phyloP scores from a whole-genome alignment of 2,329 filamentous ascomycete genomes.

The Blumeria graminis region DNA sequence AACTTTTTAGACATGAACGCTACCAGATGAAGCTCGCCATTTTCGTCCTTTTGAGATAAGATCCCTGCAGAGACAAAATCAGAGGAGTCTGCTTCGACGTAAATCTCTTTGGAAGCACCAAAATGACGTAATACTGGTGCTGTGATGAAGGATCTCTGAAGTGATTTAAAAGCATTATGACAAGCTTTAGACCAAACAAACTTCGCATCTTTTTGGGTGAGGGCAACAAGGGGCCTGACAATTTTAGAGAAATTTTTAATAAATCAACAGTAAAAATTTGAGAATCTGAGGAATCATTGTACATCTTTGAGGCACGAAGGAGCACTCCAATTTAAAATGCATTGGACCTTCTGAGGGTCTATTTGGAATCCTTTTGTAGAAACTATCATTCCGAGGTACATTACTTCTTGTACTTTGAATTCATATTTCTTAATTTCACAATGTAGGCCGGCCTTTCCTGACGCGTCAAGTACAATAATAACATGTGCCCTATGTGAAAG shows the following conservation, averaged over 20 bases:
- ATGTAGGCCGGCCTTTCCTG: not conserved
- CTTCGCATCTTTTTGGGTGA: not conserved
- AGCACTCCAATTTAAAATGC: no score
- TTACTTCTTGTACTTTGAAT: not conserved
- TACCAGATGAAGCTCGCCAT: not conserved
- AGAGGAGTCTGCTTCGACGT: not conserved
- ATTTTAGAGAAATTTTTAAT: not conserved
- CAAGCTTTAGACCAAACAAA: not conserved
- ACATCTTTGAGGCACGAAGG: not conserved
- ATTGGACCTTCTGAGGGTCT: no score
- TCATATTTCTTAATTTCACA: not conserved
- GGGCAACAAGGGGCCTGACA: not conserved
- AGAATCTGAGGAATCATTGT: not conserved
- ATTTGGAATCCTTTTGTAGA: not conserved
- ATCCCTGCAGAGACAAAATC: not conserved
- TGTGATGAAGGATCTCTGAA: not conserved
- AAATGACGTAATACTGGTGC: conserved; percentile 1
- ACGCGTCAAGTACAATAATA: not conserved
- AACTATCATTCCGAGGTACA: not conserved
- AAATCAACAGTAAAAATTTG: not conserved
- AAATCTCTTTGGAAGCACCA: conserved; percentile 1
- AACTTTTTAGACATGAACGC: not conserved
- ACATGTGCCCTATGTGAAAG: no score
- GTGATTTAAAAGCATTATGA: not conserved
- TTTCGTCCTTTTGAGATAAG: not conserved